A percentile compares a stretch with the other conserved stretches of the same genome.
Conservation (phyloP, 73 alveolate species). For the Loxodes magnus region DNA sequence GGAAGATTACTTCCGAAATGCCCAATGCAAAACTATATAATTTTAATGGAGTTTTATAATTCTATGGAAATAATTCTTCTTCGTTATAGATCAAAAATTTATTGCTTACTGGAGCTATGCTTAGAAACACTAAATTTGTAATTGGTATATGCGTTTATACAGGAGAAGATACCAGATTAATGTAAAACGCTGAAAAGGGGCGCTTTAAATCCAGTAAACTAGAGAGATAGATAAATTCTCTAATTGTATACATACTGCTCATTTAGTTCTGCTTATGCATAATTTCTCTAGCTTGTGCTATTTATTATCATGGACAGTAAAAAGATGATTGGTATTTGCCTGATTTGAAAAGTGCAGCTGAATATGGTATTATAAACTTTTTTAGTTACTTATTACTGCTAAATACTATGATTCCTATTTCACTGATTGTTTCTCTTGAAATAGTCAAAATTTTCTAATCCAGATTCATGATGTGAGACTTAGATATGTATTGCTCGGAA, state of each 20-base stretch:
- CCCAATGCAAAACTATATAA: conserved; percentile 68
- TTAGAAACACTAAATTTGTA: conserved; percentile 89
- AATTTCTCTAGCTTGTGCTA: conserved; percentile 33
- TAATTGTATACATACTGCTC: conserved; percentile 35
- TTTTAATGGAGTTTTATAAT: conserved; percentile 45
- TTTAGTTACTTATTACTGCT: conserved; percentile 67
- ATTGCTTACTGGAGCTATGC: conserved; percentile 82
- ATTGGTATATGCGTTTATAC: conserved; percentile 77
- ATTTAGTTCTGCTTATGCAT: conserved; percentile 37
- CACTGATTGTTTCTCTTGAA: conserved; percentile 76
- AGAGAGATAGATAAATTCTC: conserved; percentile 31
- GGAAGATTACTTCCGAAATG: conserved; percentile 33
- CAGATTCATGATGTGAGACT: conserved; percentile 59
- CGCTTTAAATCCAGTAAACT: conserved; percentile 27
- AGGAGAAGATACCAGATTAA: conserved; percentile 73
- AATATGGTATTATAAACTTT: conserved; percentile 27
- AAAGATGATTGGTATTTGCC: conserved; percentile 6
- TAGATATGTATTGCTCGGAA: conserved; percentile 34
- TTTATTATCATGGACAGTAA: conserved; percentile 16
- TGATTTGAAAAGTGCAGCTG: conserved; percentile 16
- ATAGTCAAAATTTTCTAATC: conserved; percentile 75
- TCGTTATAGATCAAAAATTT: conserved; percentile 63
- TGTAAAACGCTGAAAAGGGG: conserved; percentile 58
- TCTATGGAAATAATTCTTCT: conserved; percentile 15
- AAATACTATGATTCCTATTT: conserved; percentile 81